Base-by-base conservation (phyloP, 192 early-diverging fungal genomes). In the Coemansia sp. region DNA sequence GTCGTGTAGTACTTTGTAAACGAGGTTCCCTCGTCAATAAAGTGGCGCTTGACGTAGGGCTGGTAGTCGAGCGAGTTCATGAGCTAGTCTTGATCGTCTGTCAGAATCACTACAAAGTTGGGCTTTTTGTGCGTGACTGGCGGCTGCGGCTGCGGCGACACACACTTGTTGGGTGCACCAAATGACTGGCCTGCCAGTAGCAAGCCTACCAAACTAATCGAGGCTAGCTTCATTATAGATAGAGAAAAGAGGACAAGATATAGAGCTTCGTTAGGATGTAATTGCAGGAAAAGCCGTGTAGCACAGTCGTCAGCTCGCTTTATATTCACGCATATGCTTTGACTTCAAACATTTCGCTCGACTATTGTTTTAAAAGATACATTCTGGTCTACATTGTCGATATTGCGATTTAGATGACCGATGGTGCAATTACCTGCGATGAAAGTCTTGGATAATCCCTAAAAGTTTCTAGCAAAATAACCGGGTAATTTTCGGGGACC, bases 61-160 rank as follows among this genome's bases (percentile, higher is more conserved):
- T 87, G 82, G 64, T 87, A 86, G 10, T 88, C 74, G 6, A 89
- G 64, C 7, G 87, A 88, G 56, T 87, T 73, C 75, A 86, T 71
- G 0, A 53, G 56, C 8, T 66, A 69, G 69, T 89, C 89, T 54
- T 91, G 89, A 63, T 91, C 89, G 63, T 91, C 89, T 1, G 87
- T 86, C 42, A 91, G 74, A 53, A 91, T 77, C 63, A 91, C 80
- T 3, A 91, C 42, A 61, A 91, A 88, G 69, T 91, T 91, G 10
- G 89, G 89, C 37, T 78, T 78, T 59, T 84, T 79, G 40, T 68
- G 37, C 60, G 50, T 29, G 50, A 51, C 50, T 7, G 50, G 50
- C 50, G 46, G 46, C n/a, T n/a, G n/a, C 46, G 50, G 50, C 10
- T 21, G 50, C 13, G 19, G 50, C 50, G 50, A 29, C 50, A 27